phyloP scores from a whole-genome alignment of 352 stramenopile species.

The Globisporangium ultimum region DNA sequence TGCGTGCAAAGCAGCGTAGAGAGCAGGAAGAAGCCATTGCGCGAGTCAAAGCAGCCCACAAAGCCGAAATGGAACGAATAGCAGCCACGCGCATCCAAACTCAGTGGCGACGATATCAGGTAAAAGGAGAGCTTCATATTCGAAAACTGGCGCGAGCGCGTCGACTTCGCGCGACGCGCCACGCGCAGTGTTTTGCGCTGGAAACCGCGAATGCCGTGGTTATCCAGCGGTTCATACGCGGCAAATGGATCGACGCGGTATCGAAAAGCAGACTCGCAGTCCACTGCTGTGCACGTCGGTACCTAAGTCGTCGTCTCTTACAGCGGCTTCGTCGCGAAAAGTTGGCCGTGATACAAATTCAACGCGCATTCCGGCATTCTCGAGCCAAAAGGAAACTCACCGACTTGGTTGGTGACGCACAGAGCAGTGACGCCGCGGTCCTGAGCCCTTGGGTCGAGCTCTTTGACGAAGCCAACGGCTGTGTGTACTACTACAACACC shows the following conservation, averaged over 20 bases:
- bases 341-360: constrained; percentile 34
- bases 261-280: constrained; percentile 16
- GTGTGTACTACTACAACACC: constrained; percentile 67
- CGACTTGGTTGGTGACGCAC: constrained; percentile 21
- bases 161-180: constrained; percentile 11
- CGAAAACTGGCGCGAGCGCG: constrained; percentile 20
- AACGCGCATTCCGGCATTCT: constrained; percentile 52
- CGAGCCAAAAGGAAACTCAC: constrained; percentile 37
- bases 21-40: constrained; percentile 12
- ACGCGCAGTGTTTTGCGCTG: constrained; percentile 8
- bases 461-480: constrained; percentile 62
- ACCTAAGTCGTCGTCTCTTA: constrained; percentile 29
- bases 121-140: constrained; percentile 13
- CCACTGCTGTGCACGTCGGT: constrained; percentile 36
- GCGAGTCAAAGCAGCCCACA: constrained; percentile 10
- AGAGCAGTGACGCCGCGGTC: constrained; percentile 18
- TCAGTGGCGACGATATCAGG: constrained; percentile 19
- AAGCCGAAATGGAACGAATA: constrained; percentile 18
- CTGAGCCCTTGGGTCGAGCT: constrained; percentile 56
- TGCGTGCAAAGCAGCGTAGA: constrained; percentile 13
- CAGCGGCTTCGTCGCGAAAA: constrained; percentile 18
- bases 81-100: constrained; percentile 32
- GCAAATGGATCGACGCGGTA: constrained; percentile 14
- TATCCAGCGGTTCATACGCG: constrained; percentile 40
- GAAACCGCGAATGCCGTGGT: constrained; percentile 23